These are phyloP conservation scores for Penicillium psychrosexuale DNA, from an alignment of 2,329 filamentous ascomycete genomes.

Conservation along the genomic window DNA sequence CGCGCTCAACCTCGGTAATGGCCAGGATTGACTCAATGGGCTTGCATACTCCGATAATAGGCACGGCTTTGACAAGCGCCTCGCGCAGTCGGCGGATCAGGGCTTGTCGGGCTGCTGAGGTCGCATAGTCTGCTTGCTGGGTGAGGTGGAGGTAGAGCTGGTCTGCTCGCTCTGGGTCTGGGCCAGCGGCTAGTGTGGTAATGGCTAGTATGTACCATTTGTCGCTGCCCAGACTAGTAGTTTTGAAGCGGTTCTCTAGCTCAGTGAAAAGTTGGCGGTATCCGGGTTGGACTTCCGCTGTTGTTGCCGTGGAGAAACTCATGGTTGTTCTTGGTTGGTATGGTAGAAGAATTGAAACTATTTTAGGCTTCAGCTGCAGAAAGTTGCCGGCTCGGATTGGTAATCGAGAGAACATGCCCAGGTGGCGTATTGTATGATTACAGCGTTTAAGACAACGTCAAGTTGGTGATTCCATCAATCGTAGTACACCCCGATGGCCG, in stretches of 20 bases:
- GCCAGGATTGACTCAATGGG: slow-evolving; percentile 59
- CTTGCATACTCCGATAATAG: slow-evolving; percentile 61
- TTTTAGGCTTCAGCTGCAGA: background rate
- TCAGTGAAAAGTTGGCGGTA: slow-evolving; percentile 30
- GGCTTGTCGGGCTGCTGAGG: slow-evolving; percentile 29
- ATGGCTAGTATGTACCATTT: slow-evolving; percentile 39
- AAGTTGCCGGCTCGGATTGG: background rate
- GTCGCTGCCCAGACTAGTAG: slow-evolving; percentile 23
- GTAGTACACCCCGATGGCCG: slow-evolving; percentile 8
- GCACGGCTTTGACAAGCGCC: slow-evolving; percentile 57
- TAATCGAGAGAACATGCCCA: slow-evolving; percentile 1
- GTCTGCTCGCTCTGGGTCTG: slow-evolving; percentile 51
- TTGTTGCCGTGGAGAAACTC: slow-evolving; percentile 13
- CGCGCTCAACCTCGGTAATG: slow-evolving; percentile 52
- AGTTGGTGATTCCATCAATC: background rate
- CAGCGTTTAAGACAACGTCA: background rate
- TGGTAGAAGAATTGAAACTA: background rate
- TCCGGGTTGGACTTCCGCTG: slow-evolving; percentile 24
- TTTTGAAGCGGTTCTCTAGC: slow-evolving; percentile 29
- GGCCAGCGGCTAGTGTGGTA: slow-evolving; percentile 49
- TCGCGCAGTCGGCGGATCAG: slow-evolving; percentile 50
- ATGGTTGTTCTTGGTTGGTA: slow-evolving; percentile 11
- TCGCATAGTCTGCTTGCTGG: slow-evolving; percentile 45
- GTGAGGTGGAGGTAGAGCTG: slow-evolving; percentile 58
- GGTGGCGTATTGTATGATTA: background rate